phyloP scores from a whole-genome alignment of 1,139 yeast species.

The Debaryomyces subglobosus region DNA sequence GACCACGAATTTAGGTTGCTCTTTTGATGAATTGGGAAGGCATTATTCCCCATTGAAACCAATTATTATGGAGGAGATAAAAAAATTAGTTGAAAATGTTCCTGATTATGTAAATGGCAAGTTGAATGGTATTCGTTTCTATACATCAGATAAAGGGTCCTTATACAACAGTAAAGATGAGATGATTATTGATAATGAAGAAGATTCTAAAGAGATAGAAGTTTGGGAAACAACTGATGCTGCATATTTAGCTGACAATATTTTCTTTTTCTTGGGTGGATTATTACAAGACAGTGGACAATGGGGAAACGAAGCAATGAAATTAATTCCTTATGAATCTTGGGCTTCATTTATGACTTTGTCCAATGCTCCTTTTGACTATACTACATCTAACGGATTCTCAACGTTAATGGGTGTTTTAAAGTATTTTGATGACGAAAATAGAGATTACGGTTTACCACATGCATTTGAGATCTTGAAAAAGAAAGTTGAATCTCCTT shows the following conservation, averaged over 20 bases:
- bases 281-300: slow-evolving; percentile 50
- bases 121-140: slow-evolving; percentile 47
- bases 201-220: slow-evolving; percentile 38
- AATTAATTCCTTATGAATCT: slow-evolving; percentile 41
- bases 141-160: slow-evolving; percentile 43
- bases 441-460: slow-evolving; percentile 52
- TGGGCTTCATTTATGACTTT: slow-evolving; percentile 50
- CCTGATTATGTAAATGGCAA: slow-evolving; percentile 26
- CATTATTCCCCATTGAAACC: slow-evolving; percentile 79
- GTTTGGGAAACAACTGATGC: slow-evolving; percentile 57
- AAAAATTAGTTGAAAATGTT: slow-evolving; percentile 44
- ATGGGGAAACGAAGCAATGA: slow-evolving; percentile 51
- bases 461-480: slow-evolving; percentile 20
- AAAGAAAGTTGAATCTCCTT: slow-evolving; percentile 16
- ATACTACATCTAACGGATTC: slow-evolving; percentile 56
- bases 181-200: slow-evolving; percentile 39
- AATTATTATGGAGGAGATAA: slow-evolving; percentile 53
- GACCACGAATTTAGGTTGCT: slow-evolving; percentile 60
- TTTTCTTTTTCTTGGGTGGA: slow-evolving; percentile 49
- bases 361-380: slow-evolving; percentile 63
- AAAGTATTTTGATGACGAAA: slow-evolving; percentile 58
- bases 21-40: slow-evolving; percentile 80
- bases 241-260: slow-evolving; percentile 50
- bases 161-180: slow-evolving; percentile 48
- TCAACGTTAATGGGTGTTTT: slow-evolving; percentile 57